Conservation (phyloP, 2,329 filamentous ascomycete species). For the Aspergillus sp. region DNA sequence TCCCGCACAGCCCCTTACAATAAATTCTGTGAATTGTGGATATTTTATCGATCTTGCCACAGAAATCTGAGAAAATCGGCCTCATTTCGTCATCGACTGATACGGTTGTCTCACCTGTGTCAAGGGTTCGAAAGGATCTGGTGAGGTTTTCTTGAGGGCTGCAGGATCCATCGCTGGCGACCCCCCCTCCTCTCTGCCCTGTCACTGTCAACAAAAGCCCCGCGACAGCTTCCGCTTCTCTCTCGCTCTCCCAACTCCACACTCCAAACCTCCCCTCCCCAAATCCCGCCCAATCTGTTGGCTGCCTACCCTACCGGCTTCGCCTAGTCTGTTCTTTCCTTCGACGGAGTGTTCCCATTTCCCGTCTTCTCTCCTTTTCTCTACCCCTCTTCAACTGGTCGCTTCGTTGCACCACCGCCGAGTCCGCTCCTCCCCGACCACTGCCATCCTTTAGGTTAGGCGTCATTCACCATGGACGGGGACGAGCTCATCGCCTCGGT, state of each 20-base stretch:
- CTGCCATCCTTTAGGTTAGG: constrained; percentile 5
- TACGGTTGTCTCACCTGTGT: constrained; percentile 15
- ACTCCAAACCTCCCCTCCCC: constrained; percentile 2
- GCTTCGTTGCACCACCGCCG: constrained; percentile 16
- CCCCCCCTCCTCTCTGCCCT: constrained; percentile 15
- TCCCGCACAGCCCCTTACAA: constrained; percentile 9
- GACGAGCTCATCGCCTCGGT: constrained; percentile 73
- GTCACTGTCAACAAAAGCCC: constrained; percentile 27
- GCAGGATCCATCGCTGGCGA: neutral
- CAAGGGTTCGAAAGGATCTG: constrained; percentile 1
- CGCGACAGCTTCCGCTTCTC: constrained; percentile 16
- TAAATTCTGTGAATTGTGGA: constrained; percentile 1
- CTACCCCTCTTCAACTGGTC: constrained; percentile 1
- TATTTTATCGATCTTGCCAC: constrained; percentile 11
- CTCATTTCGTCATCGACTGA: constrained; percentile 15
- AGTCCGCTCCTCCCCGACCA: constrained; percentile 15
- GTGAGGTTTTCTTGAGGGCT: constrained; percentile 7
- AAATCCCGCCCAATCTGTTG: constrained; percentile 7
- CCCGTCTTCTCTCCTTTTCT: neutral
- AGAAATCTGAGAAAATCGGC: neutral
- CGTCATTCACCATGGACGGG: constrained; percentile 53
- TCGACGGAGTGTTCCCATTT: constrained; percentile 1
- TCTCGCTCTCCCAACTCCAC: constrained; percentile 18
- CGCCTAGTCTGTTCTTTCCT: constrained; percentile 8
- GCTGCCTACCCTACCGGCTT: constrained; percentile 8